Evolutionary conservation across 1,284 basidiomycete genomes (phyloP).

Genomic region (Apiotrichum veenhuisii): DNA sequence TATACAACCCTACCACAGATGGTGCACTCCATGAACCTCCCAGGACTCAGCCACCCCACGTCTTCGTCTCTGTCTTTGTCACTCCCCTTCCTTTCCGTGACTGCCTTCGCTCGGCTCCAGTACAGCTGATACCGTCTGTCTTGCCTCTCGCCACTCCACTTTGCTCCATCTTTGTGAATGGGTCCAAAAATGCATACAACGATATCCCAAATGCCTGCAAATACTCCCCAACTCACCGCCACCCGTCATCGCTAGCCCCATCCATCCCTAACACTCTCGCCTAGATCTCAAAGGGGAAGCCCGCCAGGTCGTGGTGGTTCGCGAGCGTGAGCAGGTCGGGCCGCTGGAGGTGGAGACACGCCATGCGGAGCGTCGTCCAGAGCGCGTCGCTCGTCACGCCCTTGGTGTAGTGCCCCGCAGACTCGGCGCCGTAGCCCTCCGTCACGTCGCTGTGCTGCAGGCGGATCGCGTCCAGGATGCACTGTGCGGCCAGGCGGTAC

Average conservation of each 20-base stretch:
- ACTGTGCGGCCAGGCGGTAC: constrained; percentile 76
- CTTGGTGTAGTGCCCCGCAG: constrained; percentile 50
- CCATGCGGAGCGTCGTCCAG: constrained; percentile 79
- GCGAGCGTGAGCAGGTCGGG: constrained; percentile 18
- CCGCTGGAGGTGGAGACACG: constrained; percentile 59
- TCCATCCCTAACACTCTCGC: neutral
- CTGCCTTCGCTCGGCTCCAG: no score
- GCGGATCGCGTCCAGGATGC: constrained; percentile 77
- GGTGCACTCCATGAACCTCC: no score
- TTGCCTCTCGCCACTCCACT: no score
- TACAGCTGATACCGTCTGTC: no score
- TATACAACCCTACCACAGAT: no score
- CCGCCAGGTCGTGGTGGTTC: constrained; percentile 17
- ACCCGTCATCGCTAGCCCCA: no score
- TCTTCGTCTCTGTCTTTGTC: no score
- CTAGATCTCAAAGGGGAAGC: neutral
- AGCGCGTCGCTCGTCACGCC: constrained; percentile 71
- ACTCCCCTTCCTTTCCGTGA: no score
- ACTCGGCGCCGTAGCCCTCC: constrained; percentile 52
- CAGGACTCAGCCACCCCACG: no score
- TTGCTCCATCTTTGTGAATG: neutral
- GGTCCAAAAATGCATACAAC: neutral
- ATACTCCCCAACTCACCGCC: neutral
- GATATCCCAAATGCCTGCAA: neutral
- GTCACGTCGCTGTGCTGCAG: constrained; percentile 75